These are phyloP conservation scores for Corrigiola litoralis DNA, from an alignment of 179 eudicot genomes.

Conservation along the genomic window DNA sequence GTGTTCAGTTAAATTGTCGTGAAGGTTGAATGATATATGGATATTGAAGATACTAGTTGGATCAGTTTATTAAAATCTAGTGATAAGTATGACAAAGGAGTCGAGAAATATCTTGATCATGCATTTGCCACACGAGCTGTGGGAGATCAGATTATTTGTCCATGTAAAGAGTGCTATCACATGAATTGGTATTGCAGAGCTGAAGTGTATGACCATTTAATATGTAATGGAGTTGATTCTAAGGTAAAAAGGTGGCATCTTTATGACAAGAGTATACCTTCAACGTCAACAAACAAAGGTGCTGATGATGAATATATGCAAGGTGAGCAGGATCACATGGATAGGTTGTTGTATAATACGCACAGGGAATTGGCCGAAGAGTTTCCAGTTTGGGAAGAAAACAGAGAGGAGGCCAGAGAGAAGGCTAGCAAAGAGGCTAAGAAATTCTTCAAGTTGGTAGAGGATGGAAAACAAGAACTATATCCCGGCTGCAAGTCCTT, in stretches of 20 bases:
- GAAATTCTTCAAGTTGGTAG: not conserved
- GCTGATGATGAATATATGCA: too few species aligned
- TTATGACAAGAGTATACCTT: too few species aligned
- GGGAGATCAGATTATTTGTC: not conserved
- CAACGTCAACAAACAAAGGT: too few species aligned
- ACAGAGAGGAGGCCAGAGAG: not conserved
- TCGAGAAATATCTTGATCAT: not conserved
- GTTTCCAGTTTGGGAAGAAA: not conserved
- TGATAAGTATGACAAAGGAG: not conserved
- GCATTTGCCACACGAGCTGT: not conserved
- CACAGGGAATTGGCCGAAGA: not conserved
- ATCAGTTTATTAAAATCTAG: not conserved
- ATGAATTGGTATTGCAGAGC: too few species aligned
- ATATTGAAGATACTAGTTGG: not conserved
- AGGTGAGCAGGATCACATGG: too few species aligned
- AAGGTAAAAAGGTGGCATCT: too few species aligned
- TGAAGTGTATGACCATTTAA: too few species aligned
- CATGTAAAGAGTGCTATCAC: not conserved
- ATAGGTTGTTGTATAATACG: too few species aligned
- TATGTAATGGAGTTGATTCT: too few species aligned
- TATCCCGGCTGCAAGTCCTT: not conserved
- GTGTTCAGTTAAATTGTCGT: too few species aligned
- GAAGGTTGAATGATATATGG: too few species aligned
- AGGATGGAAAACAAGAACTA: not conserved
- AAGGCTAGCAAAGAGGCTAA: not conserved